Percentiles rank a stretch among this genome's conserved stretches.
phyloP scores from a whole-genome alignment of 352 stramenopile genomes.

The Globisporangium paroecandrum region DNA sequence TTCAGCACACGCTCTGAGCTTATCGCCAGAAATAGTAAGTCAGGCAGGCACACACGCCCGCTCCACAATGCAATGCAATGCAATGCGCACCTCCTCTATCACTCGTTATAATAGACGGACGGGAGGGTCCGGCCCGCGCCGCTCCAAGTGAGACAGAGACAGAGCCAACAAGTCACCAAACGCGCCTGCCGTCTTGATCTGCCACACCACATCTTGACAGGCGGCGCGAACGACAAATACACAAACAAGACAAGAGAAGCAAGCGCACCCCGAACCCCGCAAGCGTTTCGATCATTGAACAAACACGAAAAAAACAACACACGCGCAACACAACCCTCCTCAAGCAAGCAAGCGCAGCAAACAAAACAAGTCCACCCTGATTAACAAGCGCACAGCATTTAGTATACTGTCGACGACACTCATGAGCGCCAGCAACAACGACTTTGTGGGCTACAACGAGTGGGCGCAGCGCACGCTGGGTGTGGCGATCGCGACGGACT shows the following conservation, averaged over 20 bases:
- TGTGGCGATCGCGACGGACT: conserved; percentile 66
- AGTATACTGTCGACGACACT: not conserved
- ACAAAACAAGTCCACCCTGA: not conserved
- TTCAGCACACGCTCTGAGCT: conserved; percentile 11
- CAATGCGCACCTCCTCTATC: not conserved
- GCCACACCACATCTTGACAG: conserved; percentile 1
- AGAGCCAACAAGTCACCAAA: not conserved
- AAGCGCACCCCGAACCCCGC: not conserved
- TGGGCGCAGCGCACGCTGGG: conserved; percentile 53
- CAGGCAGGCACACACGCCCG: not conserved
- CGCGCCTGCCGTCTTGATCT: no score
- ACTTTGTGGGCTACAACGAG: conserved; percentile 76
- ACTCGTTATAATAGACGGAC: not conserved
- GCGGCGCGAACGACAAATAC: not conserved
- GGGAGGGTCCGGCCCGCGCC: not conserved
- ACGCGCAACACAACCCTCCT: not conserved
- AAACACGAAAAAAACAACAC: conserved; percentile 8
- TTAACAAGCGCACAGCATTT: conserved; percentile 1
- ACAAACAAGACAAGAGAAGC: not conserved
- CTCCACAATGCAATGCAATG: not conserved
- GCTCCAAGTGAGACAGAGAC: not conserved
- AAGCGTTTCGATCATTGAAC: conserved; percentile 1
- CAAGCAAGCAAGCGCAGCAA: conserved; percentile 5
- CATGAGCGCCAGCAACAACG: conserved; percentile 15
- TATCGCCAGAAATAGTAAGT: conserved; percentile 14